Conservation (phyloP, 2,329 filamentous ascomycete species). For the Fusarium robinianum region DNA sequence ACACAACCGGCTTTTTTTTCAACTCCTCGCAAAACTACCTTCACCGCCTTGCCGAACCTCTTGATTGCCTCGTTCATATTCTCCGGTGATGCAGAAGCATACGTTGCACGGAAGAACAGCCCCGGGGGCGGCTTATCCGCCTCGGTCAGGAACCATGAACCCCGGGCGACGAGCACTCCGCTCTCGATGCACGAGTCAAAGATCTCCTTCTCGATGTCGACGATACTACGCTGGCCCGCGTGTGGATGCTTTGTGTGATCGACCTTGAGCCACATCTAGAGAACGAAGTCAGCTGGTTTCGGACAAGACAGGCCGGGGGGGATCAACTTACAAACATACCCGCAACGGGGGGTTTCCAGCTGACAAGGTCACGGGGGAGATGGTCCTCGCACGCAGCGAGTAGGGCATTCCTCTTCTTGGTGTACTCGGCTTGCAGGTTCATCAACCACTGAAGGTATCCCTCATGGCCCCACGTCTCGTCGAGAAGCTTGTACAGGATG, state of each 20-base stretch:
- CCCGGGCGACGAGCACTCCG: conserved; percentile 79
- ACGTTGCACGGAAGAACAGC: conserved; percentile 89
- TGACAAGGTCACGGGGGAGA: conserved; percentile 73
- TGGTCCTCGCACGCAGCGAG: conserved; percentile 78
- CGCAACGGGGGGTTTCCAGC: conserved; percentile 78
- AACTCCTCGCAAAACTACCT: conserved; percentile 54
- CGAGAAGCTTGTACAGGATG: conserved; percentile 83
- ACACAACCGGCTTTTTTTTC: background rate
- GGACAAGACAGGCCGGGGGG: background rate
- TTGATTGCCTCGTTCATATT: conserved; percentile 74
- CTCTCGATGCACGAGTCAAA: conserved; percentile 76
- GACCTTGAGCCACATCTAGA: conserved; percentile 72
- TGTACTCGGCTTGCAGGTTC: conserved; percentile 80
- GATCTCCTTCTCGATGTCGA: conserved; percentile 81
- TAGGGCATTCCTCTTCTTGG: conserved; percentile 74
- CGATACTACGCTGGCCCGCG: conserved; percentile 55
- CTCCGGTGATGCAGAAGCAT: conserved; percentile 74
- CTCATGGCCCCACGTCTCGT: conserved; percentile 91
- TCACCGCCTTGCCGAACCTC: conserved; percentile 76
- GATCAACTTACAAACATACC: conserved; percentile 88
- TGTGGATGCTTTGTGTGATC: conserved; percentile 69
- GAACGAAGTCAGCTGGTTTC: background rate
- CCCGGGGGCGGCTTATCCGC: conserved; percentile 61
- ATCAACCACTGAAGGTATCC: conserved; percentile 92
- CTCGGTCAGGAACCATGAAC: conserved; percentile 90